phyloP scores from a whole-genome alignment of 345 rosid genomes.

The Corymbia maculata region DNA sequence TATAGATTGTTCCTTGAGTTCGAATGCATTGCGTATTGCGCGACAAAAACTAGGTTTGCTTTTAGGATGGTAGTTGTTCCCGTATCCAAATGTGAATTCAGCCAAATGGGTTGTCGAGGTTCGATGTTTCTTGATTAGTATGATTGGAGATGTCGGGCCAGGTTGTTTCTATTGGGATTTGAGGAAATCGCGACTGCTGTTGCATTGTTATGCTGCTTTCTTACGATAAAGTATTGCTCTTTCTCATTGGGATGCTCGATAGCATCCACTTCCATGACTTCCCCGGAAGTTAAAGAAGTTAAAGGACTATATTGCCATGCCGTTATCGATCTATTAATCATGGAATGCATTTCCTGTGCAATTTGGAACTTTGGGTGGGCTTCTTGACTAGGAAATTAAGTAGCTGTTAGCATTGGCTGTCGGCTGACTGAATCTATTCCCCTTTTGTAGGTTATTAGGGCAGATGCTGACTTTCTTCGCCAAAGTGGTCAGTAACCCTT shows the following conservation, averaged over 20 bases:
- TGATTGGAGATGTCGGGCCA: too few species aligned
- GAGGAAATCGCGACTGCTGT: neutral
- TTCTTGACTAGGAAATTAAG: neutral
- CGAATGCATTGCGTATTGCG: neutral
- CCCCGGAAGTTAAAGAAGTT: neutral
- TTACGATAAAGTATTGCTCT: neutral
- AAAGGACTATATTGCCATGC: neutral
- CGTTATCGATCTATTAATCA: neutral
- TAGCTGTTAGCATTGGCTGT: neutral
- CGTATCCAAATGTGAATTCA: neutral
- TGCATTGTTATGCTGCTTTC: neutral
- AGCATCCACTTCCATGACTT: neutral
- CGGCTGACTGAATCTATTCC: neutral
- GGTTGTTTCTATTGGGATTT: neutral
- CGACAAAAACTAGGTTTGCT: neutral
- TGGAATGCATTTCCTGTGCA: neutral
- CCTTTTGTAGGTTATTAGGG: slow-evolving; percentile 55
- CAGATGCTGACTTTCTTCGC: slow-evolving; percentile 81
- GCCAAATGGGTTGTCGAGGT: neutral
- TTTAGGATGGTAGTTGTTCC: neutral
- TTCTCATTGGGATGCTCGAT: neutral
- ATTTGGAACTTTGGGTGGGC: neutral
- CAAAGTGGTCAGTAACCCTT: slow-evolving; percentile 51
- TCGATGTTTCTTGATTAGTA: neutral
- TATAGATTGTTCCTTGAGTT: neutral